Percentiles rank a stretch among this genome's conserved stretches.
Evolutionary conservation across 2,329 filamentous ascomycete genomes (phyloP).

Genomic region (Torrubiellomyces zombiae): DNA sequence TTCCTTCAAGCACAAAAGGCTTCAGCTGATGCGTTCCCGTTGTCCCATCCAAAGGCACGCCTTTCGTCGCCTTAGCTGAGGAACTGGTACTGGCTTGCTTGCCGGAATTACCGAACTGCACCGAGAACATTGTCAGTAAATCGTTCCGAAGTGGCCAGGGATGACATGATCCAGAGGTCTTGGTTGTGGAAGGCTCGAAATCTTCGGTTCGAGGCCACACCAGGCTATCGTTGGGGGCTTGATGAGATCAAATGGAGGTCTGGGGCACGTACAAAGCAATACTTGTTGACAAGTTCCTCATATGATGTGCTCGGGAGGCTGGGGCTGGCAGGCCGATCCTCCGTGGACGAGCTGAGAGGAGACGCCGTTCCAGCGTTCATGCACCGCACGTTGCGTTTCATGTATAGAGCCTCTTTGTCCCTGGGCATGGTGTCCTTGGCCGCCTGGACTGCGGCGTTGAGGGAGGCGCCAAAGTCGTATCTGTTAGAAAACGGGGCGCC

Average conservation of each 20-base stretch:
- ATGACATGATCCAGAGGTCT: no score
- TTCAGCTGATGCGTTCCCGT: slow-evolving; percentile 8
- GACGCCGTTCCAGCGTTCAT: slow-evolving; percentile 5
- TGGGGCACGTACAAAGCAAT: slow-evolving; percentile 91
- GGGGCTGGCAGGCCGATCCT: slow-evolving; percentile 9
- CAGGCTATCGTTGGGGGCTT: slow-evolving; percentile 6
- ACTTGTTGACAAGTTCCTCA: slow-evolving; percentile 94
- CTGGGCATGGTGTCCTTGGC: slow-evolving; percentile 47
- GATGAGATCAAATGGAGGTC: slow-evolving; percentile 14
- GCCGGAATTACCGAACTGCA: no score
- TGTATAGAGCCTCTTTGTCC: slow-evolving; percentile 40
- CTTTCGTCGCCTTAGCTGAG: no score
- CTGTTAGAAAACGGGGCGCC: slow-evolving; percentile 75
- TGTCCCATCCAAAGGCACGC: slow-evolving; percentile 24
- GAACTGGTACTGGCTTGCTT: slow-evolving; percentile 37
- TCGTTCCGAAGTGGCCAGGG: no score
- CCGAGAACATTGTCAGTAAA: no score
- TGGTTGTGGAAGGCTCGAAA: no score
- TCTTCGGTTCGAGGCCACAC: no score
- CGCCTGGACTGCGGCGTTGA: slow-evolving; percentile 64
- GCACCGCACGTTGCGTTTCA: slow-evolving; percentile 29
- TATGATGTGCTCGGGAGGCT: slow-evolving; percentile 74
- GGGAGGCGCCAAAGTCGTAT: slow-evolving; percentile 90
- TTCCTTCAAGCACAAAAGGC: no score
- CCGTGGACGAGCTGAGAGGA: not conserved